Conservation (phyloP, 495 filamentous ascomycete species). For the Sporormia fimetaria region DNA sequence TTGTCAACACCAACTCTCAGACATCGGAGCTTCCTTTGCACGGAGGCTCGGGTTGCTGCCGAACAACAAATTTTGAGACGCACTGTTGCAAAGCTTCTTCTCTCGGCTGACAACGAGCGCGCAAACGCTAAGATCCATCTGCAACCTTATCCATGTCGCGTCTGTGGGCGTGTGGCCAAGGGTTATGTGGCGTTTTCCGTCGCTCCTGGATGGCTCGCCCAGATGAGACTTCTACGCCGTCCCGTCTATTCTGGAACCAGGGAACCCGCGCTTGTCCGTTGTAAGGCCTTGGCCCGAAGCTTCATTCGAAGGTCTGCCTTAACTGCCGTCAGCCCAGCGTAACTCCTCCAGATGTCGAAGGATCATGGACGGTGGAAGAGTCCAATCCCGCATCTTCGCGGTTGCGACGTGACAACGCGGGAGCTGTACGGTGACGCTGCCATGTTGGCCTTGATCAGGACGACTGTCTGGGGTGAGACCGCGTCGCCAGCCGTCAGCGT, state of each 20-base stretch:
- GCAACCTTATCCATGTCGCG: conserved; percentile 7
- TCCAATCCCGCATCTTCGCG: too few relatives aligned
- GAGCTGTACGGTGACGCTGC: too few relatives aligned
- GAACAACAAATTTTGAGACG: neutral
- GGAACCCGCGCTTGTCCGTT: conserved; percentile 8
- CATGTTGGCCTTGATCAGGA: too few relatives aligned
- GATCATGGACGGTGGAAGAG: too few relatives aligned
- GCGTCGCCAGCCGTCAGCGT: too few relatives aligned
- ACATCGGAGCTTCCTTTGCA: neutral
- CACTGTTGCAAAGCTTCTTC: conserved; percentile 11
- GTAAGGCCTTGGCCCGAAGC: conserved; percentile 19
- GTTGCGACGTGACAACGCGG: too few relatives aligned
- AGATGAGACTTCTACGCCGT: conserved; percentile 11
- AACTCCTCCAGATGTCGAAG: too few relatives aligned
- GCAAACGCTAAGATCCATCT: conserved; percentile 10
- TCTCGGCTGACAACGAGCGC: neutral
- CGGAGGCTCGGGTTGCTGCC: too few relatives aligned
- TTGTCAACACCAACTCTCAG: neutral
- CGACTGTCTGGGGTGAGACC: too few relatives aligned
- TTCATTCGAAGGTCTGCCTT: too few relatives aligned
- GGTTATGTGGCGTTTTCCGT: conserved; percentile 23
- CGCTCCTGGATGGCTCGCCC: conserved; percentile 10
- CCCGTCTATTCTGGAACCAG: conserved; percentile 19
- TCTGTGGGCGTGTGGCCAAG: conserved; percentile 15
- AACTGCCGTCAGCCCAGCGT: too few relatives aligned